Base-by-base conservation (phyloP, 2,329 filamentous ascomycete species). In the Fusarium aywerte region DNA sequence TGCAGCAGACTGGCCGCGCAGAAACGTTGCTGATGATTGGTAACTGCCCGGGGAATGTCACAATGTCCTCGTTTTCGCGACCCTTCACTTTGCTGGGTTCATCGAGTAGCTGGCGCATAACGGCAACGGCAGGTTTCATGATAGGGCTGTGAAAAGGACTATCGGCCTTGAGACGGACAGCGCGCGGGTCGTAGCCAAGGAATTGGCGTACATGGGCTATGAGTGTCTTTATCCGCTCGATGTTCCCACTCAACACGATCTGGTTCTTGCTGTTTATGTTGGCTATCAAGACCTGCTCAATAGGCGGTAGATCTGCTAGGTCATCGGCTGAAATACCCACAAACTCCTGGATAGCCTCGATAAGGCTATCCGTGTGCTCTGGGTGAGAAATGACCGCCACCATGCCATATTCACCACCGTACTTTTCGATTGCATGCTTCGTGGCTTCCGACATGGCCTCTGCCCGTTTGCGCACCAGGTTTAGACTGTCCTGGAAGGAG, bases 201-300 rank as follows among this genome's bases (percentile, higher is more conserved):
- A 97, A 97, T 76, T 96, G 92, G 50, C 93, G 84, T 58, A 98
- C 84, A 76, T 97, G 93, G 12, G 92, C 89, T 52, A 97, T 82
- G 18, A 97, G 87, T 57, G 89, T 90, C 73, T 88, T 89, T 77
- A 97, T 97, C 70, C 89, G 86, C 72, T 90, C 89, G 52, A 97
- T 90, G 78, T 89, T 95, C 33, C 95, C 95, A 75, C 92, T 96
- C 51, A 98, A 83, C 50, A 97, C 95, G 73, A 98, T 97, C 80
- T 98, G 95, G 76, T 97, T 97, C 81, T 93, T 96, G 77, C 90
- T 92, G 81, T 98, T 98, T 80, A 97, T 89, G 79, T 98, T 97
- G 61, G 93, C 95, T 71, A 98, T 93, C 69, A 91, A 83, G 49
- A 97, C 94, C 78, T 97, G 92, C 75, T 96, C 87, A 54, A 96